Base-by-base conservation (phyloP, 2,329 filamentous ascomycete species). In the Albophoma yamanashiensis region DNA sequence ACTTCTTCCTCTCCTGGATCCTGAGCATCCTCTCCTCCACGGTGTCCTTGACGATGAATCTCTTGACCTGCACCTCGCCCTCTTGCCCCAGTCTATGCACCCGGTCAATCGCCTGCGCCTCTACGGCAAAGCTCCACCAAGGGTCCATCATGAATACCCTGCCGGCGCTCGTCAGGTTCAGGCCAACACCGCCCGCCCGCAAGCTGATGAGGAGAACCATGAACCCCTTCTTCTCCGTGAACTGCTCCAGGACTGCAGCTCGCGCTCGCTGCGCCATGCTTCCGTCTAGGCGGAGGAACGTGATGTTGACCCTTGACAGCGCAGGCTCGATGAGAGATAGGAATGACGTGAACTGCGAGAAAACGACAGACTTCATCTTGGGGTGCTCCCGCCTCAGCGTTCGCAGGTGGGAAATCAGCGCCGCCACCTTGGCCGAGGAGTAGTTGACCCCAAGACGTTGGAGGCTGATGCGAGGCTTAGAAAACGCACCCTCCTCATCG, bases 91-190 rank as follows among this genome's bases (percentile, higher is more conserved):
- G 97, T 11, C 94, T 86, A 77, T 99, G 94, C 40, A 99, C 92
- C 1, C 94, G 90, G 76, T 99, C 94, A 69, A 99, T 97, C 11
- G 94, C 94, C 74, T 99, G 94, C 6, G 92, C 91, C 75, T 99
- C 94, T 15, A 97, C 88, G 0, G 94, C 92, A 74, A 93, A 99
- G 70, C 90, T 95, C 94, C 94, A 99, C 94, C 94, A 99, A 0
- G 94, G 94, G 73, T 99, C 94, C 94, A 99, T 97, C 89, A 99
- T 95, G 76, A 89, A 99, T 6, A 99, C 95, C 59, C 90, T 81
- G 64, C 88, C 91, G 7, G 94, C 94, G 65, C 87, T 87, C 0
- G 93, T 97, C 62, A 99, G 75, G 70, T 99, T 99, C 52, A 99
- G 79, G 0, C 94, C 94, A 0, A 99, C 94, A 31, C 94, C 95